Percentiles rank a stretch among this genome's conserved stretches.
Evolutionary conservation across 495 filamentous ascomycete species (phyloP).

Genomic region (Pseudevernia furfuracea): DNA sequence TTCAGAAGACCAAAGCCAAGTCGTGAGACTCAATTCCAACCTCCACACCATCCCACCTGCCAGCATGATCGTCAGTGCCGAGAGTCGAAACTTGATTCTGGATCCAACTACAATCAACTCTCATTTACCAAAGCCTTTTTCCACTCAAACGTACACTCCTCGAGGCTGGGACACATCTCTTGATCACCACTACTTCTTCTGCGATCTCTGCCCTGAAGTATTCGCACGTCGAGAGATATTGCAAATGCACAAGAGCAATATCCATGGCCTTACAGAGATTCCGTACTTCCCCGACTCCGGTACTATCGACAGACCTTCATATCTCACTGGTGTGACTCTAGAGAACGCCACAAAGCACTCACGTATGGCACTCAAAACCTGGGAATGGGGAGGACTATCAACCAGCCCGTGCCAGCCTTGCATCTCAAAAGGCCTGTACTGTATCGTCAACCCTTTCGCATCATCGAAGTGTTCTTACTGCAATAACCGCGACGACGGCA

Average conservation of each 20-base stretch:
- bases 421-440: background rate
- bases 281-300: background rate
- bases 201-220: background rate
- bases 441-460: background rate
- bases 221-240: background rate
- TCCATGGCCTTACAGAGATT: background rate
- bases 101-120: background rate
- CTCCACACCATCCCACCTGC: background rate
- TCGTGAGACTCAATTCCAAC: background rate
- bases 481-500: background rate
- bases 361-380: background rate
- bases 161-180: background rate
- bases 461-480: background rate
- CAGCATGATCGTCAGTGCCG: background rate
- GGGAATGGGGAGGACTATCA: background rate
- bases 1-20: background rate
- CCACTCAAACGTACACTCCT: background rate
- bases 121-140: background rate
- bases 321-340: background rate
- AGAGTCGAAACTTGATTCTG: background rate
- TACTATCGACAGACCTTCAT: background rate
- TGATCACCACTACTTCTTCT: background rate
- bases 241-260: background rate
- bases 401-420: background rate
- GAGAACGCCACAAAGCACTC: background rate